Evolutionary conservation across 306 rosid genomes (phyloP).

Genomic region (Vigna angularis): DNA sequence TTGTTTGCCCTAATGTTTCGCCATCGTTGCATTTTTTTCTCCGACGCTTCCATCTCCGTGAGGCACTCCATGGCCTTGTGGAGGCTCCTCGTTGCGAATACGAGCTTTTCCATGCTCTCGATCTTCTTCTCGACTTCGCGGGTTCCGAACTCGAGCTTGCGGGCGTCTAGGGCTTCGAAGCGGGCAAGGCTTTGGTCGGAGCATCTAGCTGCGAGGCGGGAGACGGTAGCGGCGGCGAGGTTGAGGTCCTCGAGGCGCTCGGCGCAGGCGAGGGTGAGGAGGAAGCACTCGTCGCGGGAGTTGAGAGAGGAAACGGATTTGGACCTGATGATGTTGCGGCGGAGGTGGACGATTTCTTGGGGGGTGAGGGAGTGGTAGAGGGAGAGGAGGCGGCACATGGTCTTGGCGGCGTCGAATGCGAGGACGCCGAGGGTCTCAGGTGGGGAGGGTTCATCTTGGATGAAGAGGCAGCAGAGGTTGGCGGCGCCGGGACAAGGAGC

Average conservation of each 20-base stretch:
- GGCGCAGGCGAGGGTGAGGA: slow-evolving; percentile 67
- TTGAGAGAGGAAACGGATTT: slow-evolving; percentile 57
- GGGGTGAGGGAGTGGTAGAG: slow-evolving; percentile 68
- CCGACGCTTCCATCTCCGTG: slow-evolving; percentile 54
- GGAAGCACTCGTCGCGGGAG: slow-evolving; percentile 58
- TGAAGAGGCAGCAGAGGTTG: slow-evolving; percentile 42
- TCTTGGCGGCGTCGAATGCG: slow-evolving; percentile 67
- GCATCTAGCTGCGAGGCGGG: slow-evolving; percentile 55
- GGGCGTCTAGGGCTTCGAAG: slow-evolving; percentile 46
- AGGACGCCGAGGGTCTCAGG: slow-evolving; percentile 59
- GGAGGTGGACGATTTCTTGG: slow-evolving; percentile 51
- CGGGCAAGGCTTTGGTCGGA: slow-evolving; percentile 29
- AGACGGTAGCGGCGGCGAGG: slow-evolving; percentile 53
- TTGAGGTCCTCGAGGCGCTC: slow-evolving; percentile 73
- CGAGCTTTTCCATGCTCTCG: slow-evolving; percentile 58
- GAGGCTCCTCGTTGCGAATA: slow-evolving; percentile 48
- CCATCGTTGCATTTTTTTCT: slow-evolving; percentile 55
- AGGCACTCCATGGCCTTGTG: slow-evolving; percentile 56
- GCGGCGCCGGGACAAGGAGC: slow-evolving; percentile 36
- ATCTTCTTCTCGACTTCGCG: slow-evolving; percentile 37
- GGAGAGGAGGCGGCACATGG: slow-evolving; percentile 66
- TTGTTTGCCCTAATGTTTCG: slow-evolving; percentile 38
- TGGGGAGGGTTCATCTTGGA: slow-evolving; percentile 31
- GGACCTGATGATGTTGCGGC: slow-evolving; percentile 46
- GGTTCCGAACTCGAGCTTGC: slow-evolving; percentile 47